Evolutionary conservation across 108 stramenopile species (phyloP).

Genomic region (Discostella stelligeroides): DNA sequence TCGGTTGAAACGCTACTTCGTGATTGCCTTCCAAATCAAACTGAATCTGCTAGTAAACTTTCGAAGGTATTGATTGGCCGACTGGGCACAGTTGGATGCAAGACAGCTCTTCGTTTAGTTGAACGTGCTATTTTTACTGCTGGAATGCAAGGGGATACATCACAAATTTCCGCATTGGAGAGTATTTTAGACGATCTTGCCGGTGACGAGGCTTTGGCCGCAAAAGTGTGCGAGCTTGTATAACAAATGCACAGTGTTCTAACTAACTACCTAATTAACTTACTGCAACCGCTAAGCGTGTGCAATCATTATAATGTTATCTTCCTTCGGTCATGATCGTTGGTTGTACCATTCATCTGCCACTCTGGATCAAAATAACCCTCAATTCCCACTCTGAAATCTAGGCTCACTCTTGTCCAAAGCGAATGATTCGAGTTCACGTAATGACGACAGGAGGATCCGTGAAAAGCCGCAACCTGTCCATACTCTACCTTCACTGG

Average conservation of each 20-base stretch:
- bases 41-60: constrained; percentile 44
- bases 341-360: constrained; percentile 87
- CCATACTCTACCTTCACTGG: constrained; percentile 66
- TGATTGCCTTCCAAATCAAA: constrained; percentile 44
- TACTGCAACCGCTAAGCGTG: no score
- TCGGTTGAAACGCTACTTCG: constrained; percentile 54
- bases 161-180: constrained; percentile 47
- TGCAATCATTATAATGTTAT: constrained; percentile 52
- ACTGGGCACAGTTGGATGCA: constrained; percentile 65
- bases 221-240: constrained; percentile 51
- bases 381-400: constrained; percentile 88
- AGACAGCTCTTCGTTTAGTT: constrained; percentile 64
- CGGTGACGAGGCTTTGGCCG: constrained; percentile 53
- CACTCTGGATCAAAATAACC: constrained; percentile 87
- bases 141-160: constrained; percentile 1
- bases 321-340: constrained; percentile 75
- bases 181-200: constrained; percentile 61
- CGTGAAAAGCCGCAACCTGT: constrained; percentile 81
- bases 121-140: constrained; percentile 65
- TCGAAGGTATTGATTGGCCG: constrained; percentile 49
- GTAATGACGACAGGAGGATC: constrained; percentile 77
- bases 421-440: constrained; percentile 77
- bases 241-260: background rate
- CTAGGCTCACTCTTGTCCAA: constrained; percentile 77
- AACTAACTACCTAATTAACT: no score